A percentile compares a stretch with the other conserved stretches of the same genome.
phyloP scores from a whole-genome alignment of 331 rosid species.

The Phaseolus coccineus region DNA sequence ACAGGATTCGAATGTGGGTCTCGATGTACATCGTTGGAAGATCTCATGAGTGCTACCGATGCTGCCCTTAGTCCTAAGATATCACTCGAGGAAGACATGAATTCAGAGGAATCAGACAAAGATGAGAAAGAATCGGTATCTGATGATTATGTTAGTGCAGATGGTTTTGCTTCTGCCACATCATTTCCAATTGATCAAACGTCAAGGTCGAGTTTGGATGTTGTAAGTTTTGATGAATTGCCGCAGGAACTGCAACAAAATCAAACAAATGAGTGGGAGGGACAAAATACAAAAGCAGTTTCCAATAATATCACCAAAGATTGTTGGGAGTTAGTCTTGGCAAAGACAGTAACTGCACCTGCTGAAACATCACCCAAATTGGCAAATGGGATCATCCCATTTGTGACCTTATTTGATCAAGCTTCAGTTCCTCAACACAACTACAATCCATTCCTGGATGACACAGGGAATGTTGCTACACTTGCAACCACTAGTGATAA shows the following conservation, averaged over 20 bases:
- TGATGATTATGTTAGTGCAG: conserved; percentile 45
- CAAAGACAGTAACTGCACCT: conserved; percentile 47
- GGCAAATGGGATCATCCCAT: conserved; percentile 41
- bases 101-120: conserved; percentile 41
- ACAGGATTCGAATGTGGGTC: conserved; percentile 53
- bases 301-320: conserved; percentile 19
- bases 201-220: conserved; percentile 37
- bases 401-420: conserved; percentile 41
- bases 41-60: conserved; percentile 56
- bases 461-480: conserved; percentile 19
- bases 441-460: conserved; percentile 79
- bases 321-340: conserved; percentile 73
- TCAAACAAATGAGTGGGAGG: conserved; percentile 19
- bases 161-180: conserved; percentile 38
- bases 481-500: not conserved
- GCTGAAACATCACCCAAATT: conserved; percentile 21
- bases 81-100: conserved; percentile 46
- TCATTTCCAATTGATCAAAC: conserved; percentile 29
- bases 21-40: conserved; percentile 64
- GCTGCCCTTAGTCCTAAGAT: conserved; percentile 46
- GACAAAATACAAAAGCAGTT: not conserved
- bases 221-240: conserved; percentile 36
- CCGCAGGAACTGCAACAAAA: conserved; percentile 29
- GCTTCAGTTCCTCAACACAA: conserved; percentile 41
- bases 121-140: conserved; percentile 49